Evolutionary conservation across 2,329 filamentous ascomycete species (phyloP).

Genomic region (Monilinia polystroma): DNA sequence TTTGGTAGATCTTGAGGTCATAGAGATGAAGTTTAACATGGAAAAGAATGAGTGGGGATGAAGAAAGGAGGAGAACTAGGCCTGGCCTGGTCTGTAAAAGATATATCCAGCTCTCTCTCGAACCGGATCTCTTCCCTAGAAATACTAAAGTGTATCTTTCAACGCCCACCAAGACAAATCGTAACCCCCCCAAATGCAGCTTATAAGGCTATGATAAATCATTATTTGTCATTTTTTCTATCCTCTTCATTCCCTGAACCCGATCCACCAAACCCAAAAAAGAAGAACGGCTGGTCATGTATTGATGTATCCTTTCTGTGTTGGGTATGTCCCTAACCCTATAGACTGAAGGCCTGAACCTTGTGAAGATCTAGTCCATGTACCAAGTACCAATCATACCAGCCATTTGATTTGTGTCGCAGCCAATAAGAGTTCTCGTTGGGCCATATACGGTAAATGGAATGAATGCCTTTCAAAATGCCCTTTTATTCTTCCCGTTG

Average conservation of each 20-base stretch:
- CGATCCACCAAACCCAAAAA: background rate
- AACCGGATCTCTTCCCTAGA: background rate
- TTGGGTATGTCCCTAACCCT: background rate
- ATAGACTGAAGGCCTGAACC: background rate
- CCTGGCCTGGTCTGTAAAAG: too few relatives aligned
- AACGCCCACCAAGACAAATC: background rate
- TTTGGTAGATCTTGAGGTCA: too few relatives aligned
- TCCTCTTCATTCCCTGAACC: background rate
- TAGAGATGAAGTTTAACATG: background rate
- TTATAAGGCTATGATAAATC: background rate
- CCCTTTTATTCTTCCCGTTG: background rate
- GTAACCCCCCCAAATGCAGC: too few relatives aligned
- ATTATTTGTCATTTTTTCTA: background rate
- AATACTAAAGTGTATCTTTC: background rate
- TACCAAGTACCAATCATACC: background rate
- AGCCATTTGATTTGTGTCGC: constrained; percentile 10
- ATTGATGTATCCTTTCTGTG: background rate
- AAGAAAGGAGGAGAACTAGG: too few relatives aligned
- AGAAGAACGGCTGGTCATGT: background rate
- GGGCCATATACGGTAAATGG: constrained; percentile 1
- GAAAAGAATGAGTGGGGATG: background rate
- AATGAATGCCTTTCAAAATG: background rate
- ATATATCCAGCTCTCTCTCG: background rate
- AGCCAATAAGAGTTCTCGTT: constrained; percentile 9
- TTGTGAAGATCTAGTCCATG: constrained; percentile 15